Evolutionary conservation across 352 stramenopile species (phyloP).

Genomic region (Globisporangium cederbergense): DNA sequence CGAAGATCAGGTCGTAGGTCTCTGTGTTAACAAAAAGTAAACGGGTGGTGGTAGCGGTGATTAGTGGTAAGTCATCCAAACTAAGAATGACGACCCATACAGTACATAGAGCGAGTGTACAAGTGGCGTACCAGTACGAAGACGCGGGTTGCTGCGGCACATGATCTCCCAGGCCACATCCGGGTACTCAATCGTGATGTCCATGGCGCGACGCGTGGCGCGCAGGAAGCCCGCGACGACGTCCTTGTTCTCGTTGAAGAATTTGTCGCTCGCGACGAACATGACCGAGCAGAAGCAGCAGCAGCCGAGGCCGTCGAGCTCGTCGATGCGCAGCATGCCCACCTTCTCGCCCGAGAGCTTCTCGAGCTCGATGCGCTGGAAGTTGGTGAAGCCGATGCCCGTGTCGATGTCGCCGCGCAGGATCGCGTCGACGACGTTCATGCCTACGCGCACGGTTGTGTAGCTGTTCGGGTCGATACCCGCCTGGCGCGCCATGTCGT

Average conservation of each 20-base stretch:
- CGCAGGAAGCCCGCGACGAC: conserved; percentile 38
- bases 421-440: conserved; percentile 54
- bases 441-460: conserved; percentile 41
- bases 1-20: conserved; percentile 48
- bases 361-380: conserved; percentile 48
- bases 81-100: neutral
- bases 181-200: conserved; percentile 49
- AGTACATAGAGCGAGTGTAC: neutral
- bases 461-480: conserved; percentile 43
- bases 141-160: conserved; percentile 48
- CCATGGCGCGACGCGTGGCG: conserved; percentile 42
- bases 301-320: conserved; percentile 45
- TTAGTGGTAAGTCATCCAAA: conserved; percentile 2
- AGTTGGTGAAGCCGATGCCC: conserved; percentile 53
- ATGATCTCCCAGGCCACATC: conserved; percentile 48
- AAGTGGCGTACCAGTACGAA: conserved; percentile 31
- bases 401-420: conserved; percentile 47
- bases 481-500: conserved; percentile 46
- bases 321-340: conserved; percentile 48
- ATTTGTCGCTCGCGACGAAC: conserved; percentile 46
- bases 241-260: conserved; percentile 47
- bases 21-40: conserved; percentile 17
- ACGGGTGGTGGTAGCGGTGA: neutral
- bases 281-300: conserved; percentile 59
- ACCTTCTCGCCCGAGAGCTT: conserved; percentile 46